Evolutionary conservation across 202 grass and related monocot genomes (phyloP).

Genomic region (Dendrocalamus latiflorus): DNA sequence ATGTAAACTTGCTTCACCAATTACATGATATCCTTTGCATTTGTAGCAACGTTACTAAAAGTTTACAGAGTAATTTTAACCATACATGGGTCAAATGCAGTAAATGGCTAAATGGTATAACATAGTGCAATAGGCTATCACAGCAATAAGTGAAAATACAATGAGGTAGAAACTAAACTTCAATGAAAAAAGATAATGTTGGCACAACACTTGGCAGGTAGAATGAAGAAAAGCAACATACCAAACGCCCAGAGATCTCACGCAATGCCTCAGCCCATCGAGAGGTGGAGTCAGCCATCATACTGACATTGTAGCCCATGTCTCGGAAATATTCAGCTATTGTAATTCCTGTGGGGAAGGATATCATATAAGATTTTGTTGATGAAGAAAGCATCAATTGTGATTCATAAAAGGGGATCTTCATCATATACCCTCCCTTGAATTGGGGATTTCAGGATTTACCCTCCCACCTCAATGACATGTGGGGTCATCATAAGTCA

Average conservation of each 20-base stretch:
- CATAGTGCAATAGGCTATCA: not conserved
- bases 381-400: not conserved
- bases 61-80: not conserved
- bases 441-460: no score
- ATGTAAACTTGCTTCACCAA: not conserved
- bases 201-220: not conserved
- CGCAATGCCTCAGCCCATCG: slow-evolving; percentile 87
- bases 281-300: slow-evolving; percentile 98
- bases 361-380: slow-evolving; percentile 5
- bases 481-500: no score
- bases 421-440: no score
- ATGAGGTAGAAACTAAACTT: not conserved
- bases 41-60: not conserved
- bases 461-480: no score
- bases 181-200: not conserved
- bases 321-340: slow-evolving; percentile 93
- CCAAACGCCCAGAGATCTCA: slow-evolving; percentile 91
- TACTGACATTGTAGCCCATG: slow-evolving; percentile 96
- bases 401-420: no score
- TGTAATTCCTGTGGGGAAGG: slow-evolving; percentile 50
- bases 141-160: not conserved
- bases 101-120: not conserved
- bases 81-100: not conserved
- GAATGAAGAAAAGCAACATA: slow-evolving; percentile 22
- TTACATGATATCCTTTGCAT: not conserved